A percentile compares a stretch with the other conserved stretches of the same genome.
These are phyloP conservation scores for Bondarzewia mesenterica DNA, from an alignment of 1,284 basidiomycete species.

Conservation along the genomic window DNA sequence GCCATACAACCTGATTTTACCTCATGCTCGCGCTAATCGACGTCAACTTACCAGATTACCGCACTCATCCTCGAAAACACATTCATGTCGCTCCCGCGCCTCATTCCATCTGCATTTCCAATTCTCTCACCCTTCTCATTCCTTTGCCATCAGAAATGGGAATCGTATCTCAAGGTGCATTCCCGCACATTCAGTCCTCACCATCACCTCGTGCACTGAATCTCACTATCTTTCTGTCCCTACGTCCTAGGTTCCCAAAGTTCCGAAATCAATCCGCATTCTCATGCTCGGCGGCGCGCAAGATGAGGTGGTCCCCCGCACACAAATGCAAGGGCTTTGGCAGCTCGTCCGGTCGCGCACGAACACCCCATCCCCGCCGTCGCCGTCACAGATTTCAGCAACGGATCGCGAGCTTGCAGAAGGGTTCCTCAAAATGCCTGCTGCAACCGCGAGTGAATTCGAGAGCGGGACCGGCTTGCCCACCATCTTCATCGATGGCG, in stretches of 20 bases:
- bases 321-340: slow-evolving; percentile 80
- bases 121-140: slow-evolving; percentile 71
- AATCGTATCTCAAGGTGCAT: slow-evolving; percentile 38
- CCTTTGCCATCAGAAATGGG: slow-evolving; percentile 89
- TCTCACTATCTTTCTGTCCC: not conserved
- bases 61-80: slow-evolving; percentile 92
- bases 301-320: slow-evolving; percentile 82
- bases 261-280: slow-evolving; percentile 71
- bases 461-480: slow-evolving; percentile 1
- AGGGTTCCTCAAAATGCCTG: not conserved
- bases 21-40: not conserved
- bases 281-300: slow-evolving; percentile 76
- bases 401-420: not conserved
- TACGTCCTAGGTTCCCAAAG: slow-evolving; percentile 42
- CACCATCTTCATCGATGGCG: slow-evolving; percentile 5
- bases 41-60: slow-evolving; percentile 38
- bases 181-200: not conserved
- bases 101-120: slow-evolving; percentile 81
- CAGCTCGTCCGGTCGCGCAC: slow-evolving; percentile 34
- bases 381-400: not conserved
- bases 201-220: not conserved
- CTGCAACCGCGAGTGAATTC: not conserved
- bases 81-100: slow-evolving; percentile 72
- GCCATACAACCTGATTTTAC: not conserved
- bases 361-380: not conserved